Base-by-base conservation (phyloP, 2,329 filamentous ascomycete species). In the Tympanopsis confertula region DNA sequence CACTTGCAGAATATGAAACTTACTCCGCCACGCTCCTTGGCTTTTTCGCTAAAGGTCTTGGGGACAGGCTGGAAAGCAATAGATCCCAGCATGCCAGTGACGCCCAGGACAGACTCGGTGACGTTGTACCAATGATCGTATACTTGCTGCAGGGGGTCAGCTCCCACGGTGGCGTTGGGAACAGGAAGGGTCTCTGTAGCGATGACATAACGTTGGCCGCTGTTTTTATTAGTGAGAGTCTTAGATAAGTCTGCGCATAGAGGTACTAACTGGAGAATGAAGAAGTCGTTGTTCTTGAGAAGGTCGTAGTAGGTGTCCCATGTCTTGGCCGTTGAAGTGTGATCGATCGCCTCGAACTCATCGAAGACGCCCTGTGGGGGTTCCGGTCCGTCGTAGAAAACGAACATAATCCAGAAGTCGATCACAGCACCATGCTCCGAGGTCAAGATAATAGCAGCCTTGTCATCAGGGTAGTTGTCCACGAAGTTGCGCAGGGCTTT, bases 381-480 rank as follows among this genome's bases (percentile, higher is more conserved):
- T 37, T 55, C 52, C 0, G 65, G 62, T 1, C 70, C 76, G 50
- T 81, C 71, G 50, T 79, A 80, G 57, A 76, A 79, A 24, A 75
- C 50, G 52, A 79, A 79, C 41, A 81, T 53, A 40, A 74, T 62
- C 70, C 71, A 78, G 15, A 69, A 58, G 42, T 76, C 61, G 35
- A 74, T 45, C 2, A 61, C 49, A 3, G 57, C 44, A 0, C 62
- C 62, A 13, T 66, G 57, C 46, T 73, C 63, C 2, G 65, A 62
- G 0, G 72, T 78, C 35, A 71, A 52, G 43, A 79, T 78, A 35
- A 80, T 66, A 12, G 65, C 72, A 1, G 74, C 75, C 50, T 75
- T 77, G 41, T 68, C 61, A 45, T 80, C 74, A 1, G 62, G 56
- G 47, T 74, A 72, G 51, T 78, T 59, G 45, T 68, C 62, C 4